These are phyloP conservation scores for Ceratocystis huliohia DNA, from an alignment of 2,329 filamentous ascomycete species.

Conservation along the genomic window DNA sequence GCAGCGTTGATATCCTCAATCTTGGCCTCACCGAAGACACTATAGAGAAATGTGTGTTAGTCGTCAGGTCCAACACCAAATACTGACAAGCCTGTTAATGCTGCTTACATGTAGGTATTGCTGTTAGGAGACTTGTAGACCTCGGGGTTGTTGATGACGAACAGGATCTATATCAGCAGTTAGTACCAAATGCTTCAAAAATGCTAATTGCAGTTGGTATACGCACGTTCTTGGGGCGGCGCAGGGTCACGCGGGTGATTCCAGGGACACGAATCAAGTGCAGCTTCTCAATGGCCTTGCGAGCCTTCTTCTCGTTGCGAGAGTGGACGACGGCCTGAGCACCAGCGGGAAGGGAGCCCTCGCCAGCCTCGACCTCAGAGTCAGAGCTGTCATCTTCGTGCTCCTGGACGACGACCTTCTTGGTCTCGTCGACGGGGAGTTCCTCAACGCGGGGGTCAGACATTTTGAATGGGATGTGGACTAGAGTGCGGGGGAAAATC, in stretches of 20 bases:
- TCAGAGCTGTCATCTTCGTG: slow-evolving; percentile 57
- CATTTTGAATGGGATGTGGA: slow-evolving; percentile 46
- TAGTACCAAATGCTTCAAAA: not conserved
- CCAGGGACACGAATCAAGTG: slow-evolving; percentile 91
- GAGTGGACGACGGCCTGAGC: slow-evolving; percentile 87
- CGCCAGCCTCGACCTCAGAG: slow-evolving; percentile 65
- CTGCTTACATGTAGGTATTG: slow-evolving; percentile 97
- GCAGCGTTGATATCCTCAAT: slow-evolving; percentile 99
- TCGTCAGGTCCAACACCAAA: no score
- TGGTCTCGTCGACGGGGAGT: slow-evolving; percentile 78
- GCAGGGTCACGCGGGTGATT: slow-evolving; percentile 95
- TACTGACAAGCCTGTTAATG: no score
- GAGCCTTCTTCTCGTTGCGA: slow-evolving; percentile 99
- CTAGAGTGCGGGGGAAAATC: not conserved
- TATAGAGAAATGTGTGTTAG: slow-evolving; percentile 29
- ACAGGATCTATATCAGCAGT: slow-evolving; percentile 66
- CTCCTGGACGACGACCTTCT: slow-evolving; percentile 64
- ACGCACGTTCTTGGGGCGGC: slow-evolving; percentile 97
- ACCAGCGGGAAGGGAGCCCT: slow-evolving; percentile 66
- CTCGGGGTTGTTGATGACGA: slow-evolving; percentile 98
- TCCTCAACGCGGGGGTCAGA: slow-evolving; percentile 97
- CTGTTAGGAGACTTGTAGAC: slow-evolving; percentile 98
- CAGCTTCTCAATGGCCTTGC: slow-evolving; percentile 98
- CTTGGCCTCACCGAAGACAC: slow-evolving; percentile 99
- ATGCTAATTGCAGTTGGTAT: slow-evolving; percentile 1